phyloP scores from a whole-genome alignment of 768 basidiomycete genomes.

The Tylopilus felleus region DNA sequence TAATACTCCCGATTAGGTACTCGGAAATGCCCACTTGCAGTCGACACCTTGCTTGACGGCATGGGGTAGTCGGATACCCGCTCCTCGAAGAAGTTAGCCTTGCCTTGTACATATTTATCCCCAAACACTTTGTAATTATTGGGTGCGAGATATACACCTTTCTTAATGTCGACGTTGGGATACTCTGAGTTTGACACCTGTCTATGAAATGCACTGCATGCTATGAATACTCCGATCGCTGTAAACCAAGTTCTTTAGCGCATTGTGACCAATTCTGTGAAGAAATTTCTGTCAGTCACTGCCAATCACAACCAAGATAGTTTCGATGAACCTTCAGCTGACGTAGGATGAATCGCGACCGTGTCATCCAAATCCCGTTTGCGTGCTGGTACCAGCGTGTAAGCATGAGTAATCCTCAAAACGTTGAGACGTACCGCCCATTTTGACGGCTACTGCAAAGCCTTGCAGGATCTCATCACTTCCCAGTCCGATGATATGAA shows the following conservation, averaged over 20 bases:
- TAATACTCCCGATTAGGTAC: too few species aligned
- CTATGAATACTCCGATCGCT: not conserved
- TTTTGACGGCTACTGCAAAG: slow-evolving; percentile 95
- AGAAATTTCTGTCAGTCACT: slow-evolving; percentile 15
- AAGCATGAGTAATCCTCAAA: not conserved
- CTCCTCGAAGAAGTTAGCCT: too few species aligned
- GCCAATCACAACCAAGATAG: not conserved
- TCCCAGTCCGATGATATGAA: slow-evolving; percentile 89
- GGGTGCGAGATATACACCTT: too few species aligned
- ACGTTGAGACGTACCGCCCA: slow-evolving; percentile 56
- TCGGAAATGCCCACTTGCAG: too few species aligned
- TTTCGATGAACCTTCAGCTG: slow-evolving; percentile 63
- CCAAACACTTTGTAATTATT: too few species aligned
- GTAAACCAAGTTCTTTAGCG: slow-evolving; percentile 31
- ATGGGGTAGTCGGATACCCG: too few species aligned
- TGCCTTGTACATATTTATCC: too few species aligned
- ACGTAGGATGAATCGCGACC: slow-evolving; percentile 90
- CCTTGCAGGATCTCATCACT: slow-evolving; percentile 96
- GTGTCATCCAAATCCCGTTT: slow-evolving; percentile 85
- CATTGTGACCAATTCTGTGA: slow-evolving; percentile 54
- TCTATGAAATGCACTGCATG: not conserved
- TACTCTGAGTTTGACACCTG: not conserved
- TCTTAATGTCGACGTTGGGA: not conserved
- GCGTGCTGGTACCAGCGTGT: slow-evolving; percentile 42
- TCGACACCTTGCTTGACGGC: too few species aligned